phyloP scores from a whole-genome alignment of 2,329 filamentous ascomycete genomes.

The Teratosphaeria nubilosa region DNA sequence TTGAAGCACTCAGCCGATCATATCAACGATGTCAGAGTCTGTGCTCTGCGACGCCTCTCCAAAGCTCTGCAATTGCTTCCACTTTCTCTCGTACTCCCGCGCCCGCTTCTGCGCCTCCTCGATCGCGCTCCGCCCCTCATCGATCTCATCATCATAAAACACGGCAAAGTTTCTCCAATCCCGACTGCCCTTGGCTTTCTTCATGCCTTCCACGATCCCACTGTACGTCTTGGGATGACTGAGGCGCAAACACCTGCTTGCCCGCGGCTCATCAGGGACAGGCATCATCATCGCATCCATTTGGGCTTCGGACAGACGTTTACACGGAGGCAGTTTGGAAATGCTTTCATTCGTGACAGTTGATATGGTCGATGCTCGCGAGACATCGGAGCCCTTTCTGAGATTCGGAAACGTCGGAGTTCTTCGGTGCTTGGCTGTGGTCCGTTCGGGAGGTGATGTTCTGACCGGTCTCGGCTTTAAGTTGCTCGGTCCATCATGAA shows the following conservation, averaged over 20 bases:
- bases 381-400: background rate
- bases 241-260: conserved; percentile 22
- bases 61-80: conserved; percentile 16
- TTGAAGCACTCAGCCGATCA: conserved; percentile 15
- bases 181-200: conserved; percentile 19
- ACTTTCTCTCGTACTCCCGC: conserved; percentile 18
- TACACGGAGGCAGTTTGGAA: conserved; percentile 22
- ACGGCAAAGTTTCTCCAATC: conserved; percentile 25
- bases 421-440: background rate
- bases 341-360: conserved; percentile 22
- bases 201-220: conserved; percentile 25
- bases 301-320: conserved; percentile 17
- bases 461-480: background rate
- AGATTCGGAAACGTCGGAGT: background rate
- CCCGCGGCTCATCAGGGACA: conserved; percentile 13
- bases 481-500: background rate
- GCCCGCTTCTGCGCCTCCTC: conserved; percentile 17
- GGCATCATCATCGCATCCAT: conserved; percentile 28
- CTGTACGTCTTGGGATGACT: conserved; percentile 23
- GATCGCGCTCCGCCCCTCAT: conserved; percentile 19
- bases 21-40: conserved; percentile 13
- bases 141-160: conserved; percentile 23
- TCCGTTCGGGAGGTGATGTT: background rate
- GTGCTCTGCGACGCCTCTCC: conserved; percentile 6
- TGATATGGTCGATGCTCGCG: background rate